Percentiles rank a stretch among this genome's conserved stretches.
Evolutionary conservation across 495 filamentous ascomycete genomes (phyloP).

Genomic region (Lepidopterella palustris): DNA sequence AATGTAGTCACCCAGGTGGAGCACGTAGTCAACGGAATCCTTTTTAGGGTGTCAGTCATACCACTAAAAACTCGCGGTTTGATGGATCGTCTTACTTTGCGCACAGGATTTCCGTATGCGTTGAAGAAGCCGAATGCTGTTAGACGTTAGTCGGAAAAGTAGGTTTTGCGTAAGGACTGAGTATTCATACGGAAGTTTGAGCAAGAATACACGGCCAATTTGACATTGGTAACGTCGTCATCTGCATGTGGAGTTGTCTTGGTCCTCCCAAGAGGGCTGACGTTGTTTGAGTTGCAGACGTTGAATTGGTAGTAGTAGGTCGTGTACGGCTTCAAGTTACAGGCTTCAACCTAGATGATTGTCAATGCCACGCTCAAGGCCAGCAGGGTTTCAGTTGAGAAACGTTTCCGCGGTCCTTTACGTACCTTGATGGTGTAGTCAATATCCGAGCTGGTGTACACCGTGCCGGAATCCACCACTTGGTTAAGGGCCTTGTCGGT

Average conservation of each 20-base stretch:
- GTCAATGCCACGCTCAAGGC: constrained; percentile 9
- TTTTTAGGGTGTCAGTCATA: constrained; percentile 2
- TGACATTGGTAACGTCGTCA: constrained; percentile 32
- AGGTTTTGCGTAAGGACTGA: not conserved
- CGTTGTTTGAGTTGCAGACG: constrained; percentile 35
- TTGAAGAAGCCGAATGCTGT: constrained; percentile 55
- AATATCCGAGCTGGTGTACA: constrained; percentile 59
- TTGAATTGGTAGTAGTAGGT: constrained; percentile 47
- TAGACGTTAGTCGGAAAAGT: not conserved
- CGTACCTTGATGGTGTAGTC: constrained; percentile 66
- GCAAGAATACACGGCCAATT: constrained; percentile 39
- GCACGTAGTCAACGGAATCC: constrained; percentile 59
- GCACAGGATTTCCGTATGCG: constrained; percentile 57
- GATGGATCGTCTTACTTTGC: constrained; percentile 40
- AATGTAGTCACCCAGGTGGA: constrained; percentile 64
- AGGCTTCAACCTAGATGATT: constrained; percentile 50
- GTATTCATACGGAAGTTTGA: constrained; percentile 33
- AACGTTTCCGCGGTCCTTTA: too few relatives aligned
- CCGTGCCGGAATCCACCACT: constrained; percentile 44
- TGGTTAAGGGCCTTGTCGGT: constrained; percentile 36
- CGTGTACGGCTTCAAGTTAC: constrained; percentile 50
- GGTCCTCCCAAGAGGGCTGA: constrained; percentile 36
- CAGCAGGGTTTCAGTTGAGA: too few relatives aligned
- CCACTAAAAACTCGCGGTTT: not conserved
- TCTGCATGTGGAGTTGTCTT: constrained; percentile 36